A percentile compares a stretch with the other conserved stretches of the same genome.
phyloP scores from a whole-genome alignment of 345 rosid species.

The Carallia brachiata region DNA sequence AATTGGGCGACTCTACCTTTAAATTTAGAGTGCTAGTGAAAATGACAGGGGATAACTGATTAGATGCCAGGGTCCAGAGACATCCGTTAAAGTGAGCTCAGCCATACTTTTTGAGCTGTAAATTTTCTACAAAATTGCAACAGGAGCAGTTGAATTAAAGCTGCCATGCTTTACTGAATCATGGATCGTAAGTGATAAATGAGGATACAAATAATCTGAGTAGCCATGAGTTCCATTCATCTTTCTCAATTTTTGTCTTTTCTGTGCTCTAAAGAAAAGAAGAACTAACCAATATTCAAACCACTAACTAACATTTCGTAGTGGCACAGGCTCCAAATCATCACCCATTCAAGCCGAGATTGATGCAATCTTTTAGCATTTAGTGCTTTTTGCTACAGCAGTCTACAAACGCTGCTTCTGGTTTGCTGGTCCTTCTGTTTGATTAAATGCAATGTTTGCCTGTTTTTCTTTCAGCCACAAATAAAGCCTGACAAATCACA shows the following conservation, averaged over 20 bases:
- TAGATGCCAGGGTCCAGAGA: neutral
- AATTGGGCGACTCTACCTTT: neutral
- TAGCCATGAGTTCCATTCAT: too few relatives aligned
- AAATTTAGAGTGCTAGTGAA: constrained; percentile 8
- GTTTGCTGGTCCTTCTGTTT: constrained; percentile 28
- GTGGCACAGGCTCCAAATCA: neutral
- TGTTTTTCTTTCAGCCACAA: constrained; percentile 24
- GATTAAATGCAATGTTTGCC: constrained; percentile 14
- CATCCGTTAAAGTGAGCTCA: neutral
- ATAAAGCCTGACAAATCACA: constrained; percentile 1
- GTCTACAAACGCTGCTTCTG: constrained; percentile 19
- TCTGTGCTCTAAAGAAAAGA: too few relatives aligned
- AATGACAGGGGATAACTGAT: constrained; percentile 9
- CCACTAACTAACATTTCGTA: neutral
- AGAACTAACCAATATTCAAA: neutral
- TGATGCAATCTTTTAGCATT: neutral
- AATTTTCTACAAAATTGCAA: too few relatives aligned
- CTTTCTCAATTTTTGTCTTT: neutral
- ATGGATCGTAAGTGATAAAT: too few relatives aligned
- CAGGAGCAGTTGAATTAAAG: too few relatives aligned
- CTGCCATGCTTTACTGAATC: too few relatives aligned
- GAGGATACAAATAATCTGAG: too few relatives aligned
- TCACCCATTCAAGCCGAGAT: neutral
- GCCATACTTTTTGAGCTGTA: neutral
- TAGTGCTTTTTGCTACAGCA: neutral